Base-by-base conservation (phyloP, 371 early-diverging fungal genomes). In the Apophysomyces trapeziformis region DNA sequence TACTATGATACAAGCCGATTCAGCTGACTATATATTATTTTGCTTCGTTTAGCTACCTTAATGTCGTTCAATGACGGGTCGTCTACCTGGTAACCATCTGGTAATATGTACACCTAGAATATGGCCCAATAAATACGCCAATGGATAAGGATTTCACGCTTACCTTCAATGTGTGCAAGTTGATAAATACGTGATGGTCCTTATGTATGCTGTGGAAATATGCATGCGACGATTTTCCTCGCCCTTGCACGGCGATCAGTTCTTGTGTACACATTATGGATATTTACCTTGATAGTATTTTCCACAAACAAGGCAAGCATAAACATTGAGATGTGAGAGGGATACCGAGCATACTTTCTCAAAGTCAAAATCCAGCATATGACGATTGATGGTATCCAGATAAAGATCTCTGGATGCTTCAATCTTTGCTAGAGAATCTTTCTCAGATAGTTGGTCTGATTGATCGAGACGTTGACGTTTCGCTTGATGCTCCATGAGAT, bases 231-330 rank as follows among this genome's bases (percentile, higher is more conserved):
- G 91, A 76, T 62, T 87, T 87, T 18, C 98, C 97, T 32, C 97
- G 88, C 4, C 99, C 92, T 90, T 66, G 26, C 26, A 16, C 13
- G 47, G 58, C 54, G 63, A 63, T 38, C 11, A 57, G 38, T 57
- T 39, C 46, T 21, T 14, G 8, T 32, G 38, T 36, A 39, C 38
- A 45, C 57, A n/a, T 14, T 12, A 14, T 41, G 14, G 14, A 6
- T 57, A 59, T 11, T 58, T 71, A 91, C 93, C 97, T 88, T 98
- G 98, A 72, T 89, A 97, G 72, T 96, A 99, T 75, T 95, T 96
- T 56, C 99, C 98, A 67, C 98, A 99, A 1, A 96, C 94, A 18
- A 99, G 88, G 71, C 99, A 99, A 0, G 96, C 95, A 72, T 99
- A 99, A 1, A 98, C 95, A 68, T 99, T 99, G 68, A 91, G 72